Evolutionary conservation across 2,329 filamentous ascomycete species (phyloP).

Genomic region (Trichoderma sp.): DNA sequence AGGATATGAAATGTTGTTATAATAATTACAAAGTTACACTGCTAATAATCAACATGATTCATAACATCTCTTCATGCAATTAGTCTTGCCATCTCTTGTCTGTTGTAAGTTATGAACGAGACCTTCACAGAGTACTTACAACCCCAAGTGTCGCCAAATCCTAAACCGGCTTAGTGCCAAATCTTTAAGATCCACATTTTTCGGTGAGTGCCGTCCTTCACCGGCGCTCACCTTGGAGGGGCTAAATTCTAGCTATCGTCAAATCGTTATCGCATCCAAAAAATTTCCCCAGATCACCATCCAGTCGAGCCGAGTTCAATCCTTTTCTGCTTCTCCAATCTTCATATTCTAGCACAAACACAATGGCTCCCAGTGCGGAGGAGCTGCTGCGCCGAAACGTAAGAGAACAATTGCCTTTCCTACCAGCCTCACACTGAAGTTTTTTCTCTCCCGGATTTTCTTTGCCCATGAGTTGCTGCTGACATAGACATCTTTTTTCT

Average conservation of each 20-base stretch:
- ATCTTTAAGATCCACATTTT: neutral
- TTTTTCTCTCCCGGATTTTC: neutral
- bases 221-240: constrained; percentile 33
- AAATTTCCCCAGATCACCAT: constrained; percentile 27
- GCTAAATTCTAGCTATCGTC: constrained; percentile 24
- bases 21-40: neutral
- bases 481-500: neutral
- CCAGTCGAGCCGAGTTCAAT: neutral
- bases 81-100: neutral
- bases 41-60: neutral
- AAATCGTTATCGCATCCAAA: constrained; percentile 30
- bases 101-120: neutral
- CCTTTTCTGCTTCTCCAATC: constrained; percentile 1
- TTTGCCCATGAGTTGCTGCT: neutral
- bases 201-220: constrained; percentile 16
- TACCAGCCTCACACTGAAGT: neutral
- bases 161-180: neutral
- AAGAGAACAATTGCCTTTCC: constrained; percentile 26
- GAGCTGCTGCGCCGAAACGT: constrained; percentile 65
- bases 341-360: neutral
- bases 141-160: neutral
- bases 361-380: constrained; percentile 49
- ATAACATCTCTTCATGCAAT: neutral
- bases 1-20: neutral
- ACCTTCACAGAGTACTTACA: neutral